Evolutionary conservation across 2,329 filamentous ascomycete species (phyloP), one percentile per base, ranked within the genome.

Genomic region (Blastomyces emzantsi): DNA sequence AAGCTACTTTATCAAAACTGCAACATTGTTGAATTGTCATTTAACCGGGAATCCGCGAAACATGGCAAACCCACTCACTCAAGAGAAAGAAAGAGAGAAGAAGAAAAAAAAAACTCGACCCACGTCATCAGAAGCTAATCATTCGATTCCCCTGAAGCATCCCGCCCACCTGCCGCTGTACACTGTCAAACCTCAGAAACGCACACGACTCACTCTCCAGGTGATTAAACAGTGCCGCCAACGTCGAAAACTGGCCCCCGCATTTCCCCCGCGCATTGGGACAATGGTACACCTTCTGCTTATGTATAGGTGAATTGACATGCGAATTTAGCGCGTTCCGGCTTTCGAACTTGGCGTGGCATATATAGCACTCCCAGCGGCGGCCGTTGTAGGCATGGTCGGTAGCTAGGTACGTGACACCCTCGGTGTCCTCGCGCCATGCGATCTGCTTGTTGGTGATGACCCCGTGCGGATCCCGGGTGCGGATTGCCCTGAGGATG

Each of bases 351-450:
- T 68, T 36, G 11, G 73, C 71, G 28, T 79, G 71, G 68, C 85
- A 88, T 3, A 87, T 65, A 64, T 82, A 82, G 73, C 84, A 87
- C 67, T 82, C 77, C 70, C 75, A 86, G 0, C 17, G 66, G 1
- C 33, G 0, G 0, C 79, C 78, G 61, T 85, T 85, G 70, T 74
- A 84, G 0, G 81, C 72, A 0, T 63, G 65, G 0, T 67, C 43
- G 0, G 75, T 83, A 1, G 79, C 81, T 8, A 73, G 66, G 64
- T 77, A 78, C 4, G 69, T 33, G 0, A 43, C 59, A 54, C 64
- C 28, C 28, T 2, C 69, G 39, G 67, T 62, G 47, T 76, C 72
- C 0, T 72, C 74, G 13, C 74, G 66, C 78, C 79, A 82, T 22
- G 73, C 78, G n/a, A 85, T 69, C 33, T 82, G 76, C 2, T 79